A percentile compares a stretch with the other conserved stretches of the same genome.
phyloP scores from a whole-genome alignment of 176 grass and related monocot species.

The sorghum (Sorghum bicolor) region DNA sequence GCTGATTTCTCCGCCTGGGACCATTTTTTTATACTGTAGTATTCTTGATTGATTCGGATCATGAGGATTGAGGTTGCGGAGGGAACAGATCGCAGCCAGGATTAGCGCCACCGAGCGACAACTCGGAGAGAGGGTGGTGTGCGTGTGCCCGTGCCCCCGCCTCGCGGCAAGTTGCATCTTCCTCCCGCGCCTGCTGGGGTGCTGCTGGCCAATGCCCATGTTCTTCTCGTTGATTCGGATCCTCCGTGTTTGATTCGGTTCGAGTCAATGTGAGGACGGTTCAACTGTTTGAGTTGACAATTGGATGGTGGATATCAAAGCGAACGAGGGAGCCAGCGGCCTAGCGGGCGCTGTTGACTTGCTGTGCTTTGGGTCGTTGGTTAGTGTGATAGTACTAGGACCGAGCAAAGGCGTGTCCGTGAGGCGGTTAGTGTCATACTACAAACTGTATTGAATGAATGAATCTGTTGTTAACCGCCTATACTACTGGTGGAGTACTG shows the following conservation, averaged over 20 bases:
- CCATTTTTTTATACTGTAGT: background rate
- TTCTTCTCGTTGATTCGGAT: constrained; percentile 4
- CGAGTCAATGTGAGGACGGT: background rate
- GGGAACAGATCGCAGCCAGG: background rate
- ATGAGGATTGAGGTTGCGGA: background rate
- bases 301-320: background rate
- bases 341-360: background rate
- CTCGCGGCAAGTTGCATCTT: background rate
- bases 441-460: too few relatives aligned
- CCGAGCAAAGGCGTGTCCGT: background rate
- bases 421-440: background rate
- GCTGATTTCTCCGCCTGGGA: background rate
- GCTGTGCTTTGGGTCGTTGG: too few relatives aligned
- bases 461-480: too few relatives aligned
- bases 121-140: background rate
- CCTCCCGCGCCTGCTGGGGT: background rate
- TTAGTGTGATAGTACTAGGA: too few relatives aligned
- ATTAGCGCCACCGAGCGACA: background rate
- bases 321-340: background rate
- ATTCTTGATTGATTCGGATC: background rate
- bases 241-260: background rate
- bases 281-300: background rate
- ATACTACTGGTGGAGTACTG: too few relatives aligned
- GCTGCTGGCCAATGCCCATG: background rate
- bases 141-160: background rate